These are phyloP conservation scores for Pisolithus orientalis DNA, from an alignment of 768 basidiomycete genomes.

Conservation along the genomic window DNA sequence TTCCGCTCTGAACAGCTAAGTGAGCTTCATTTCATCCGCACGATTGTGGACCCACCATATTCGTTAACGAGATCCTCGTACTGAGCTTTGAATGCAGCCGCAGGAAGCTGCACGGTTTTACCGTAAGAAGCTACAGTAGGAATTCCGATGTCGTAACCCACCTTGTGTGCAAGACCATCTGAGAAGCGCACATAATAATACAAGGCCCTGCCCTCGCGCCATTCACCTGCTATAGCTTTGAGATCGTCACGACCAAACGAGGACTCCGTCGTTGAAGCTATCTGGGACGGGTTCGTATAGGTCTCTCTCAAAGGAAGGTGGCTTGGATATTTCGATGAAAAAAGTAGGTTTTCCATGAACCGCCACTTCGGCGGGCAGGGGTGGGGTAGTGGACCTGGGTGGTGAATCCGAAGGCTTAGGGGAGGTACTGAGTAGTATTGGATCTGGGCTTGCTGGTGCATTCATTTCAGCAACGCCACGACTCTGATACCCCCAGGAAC, in stretches of 20 bases:
- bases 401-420: background rate
- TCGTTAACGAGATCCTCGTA: constrained; percentile 43
- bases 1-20: constrained; percentile 34
- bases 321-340: constrained; percentile 34
- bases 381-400: constrained; percentile 1
- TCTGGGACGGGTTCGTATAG: constrained; percentile 35
- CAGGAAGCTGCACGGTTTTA: constrained; percentile 35
- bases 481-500: background rate
- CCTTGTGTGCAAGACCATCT: constrained; percentile 55
- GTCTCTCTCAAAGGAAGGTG: constrained; percentile 32
- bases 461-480: background rate
- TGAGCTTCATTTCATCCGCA: constrained; percentile 6
- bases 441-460: background rate
- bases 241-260: constrained; percentile 26
- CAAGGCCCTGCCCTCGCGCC: constrained; percentile 28
- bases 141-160: constrained; percentile 20
- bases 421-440: background rate
- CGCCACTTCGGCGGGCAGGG: background rate
- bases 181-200: constrained; percentile 59
- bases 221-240: constrained; percentile 56
- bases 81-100: constrained; percentile 30
- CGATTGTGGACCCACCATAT: constrained; percentile 43
- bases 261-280: constrained; percentile 27
- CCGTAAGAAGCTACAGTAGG: background rate
- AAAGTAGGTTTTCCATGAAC: constrained; percentile 12